These are phyloP conservation scores for Picochlorum sp. DNA, from an alignment of 139 green algal genomes.

Conservation along the genomic window DNA sequence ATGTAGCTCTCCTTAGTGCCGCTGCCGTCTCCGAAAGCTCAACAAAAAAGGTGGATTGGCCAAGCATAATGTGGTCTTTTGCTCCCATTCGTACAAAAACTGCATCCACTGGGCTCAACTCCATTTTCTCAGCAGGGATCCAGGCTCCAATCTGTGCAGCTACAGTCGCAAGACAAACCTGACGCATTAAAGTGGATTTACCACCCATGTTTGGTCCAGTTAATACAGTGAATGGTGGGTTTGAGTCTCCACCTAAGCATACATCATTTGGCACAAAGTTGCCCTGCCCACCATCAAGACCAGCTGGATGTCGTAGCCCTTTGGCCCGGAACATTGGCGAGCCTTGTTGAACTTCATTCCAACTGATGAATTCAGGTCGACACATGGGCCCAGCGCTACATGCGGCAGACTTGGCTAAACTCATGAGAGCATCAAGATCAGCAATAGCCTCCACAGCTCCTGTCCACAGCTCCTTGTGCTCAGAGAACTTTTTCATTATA, in stretches of 20 bases:
- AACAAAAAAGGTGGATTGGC: slow-evolving; percentile 93
- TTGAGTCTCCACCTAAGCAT: slow-evolving; percentile 43
- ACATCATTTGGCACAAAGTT: slow-evolving; percentile 95
- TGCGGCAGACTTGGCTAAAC: slow-evolving; percentile 50
- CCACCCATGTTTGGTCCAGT: slow-evolving; percentile 97
- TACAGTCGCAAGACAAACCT: slow-evolving; percentile 79
- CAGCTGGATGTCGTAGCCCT: slow-evolving; percentile 63
- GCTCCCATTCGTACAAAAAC: slow-evolving; percentile 95
- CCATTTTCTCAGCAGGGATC: slow-evolving; percentile 71
- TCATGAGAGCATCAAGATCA: slow-evolving; percentile 83
- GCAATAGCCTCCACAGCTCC: slow-evolving; percentile 55
- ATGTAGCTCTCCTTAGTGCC: slow-evolving; percentile 55
- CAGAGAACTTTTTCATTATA: slow-evolving; percentile 51
- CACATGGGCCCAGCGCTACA: slow-evolving; percentile 37
- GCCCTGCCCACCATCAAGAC: slow-evolving; percentile 36
- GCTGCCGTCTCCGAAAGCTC: slow-evolving; percentile 88
- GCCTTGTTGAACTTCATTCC: background rate
- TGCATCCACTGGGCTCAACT: slow-evolving; percentile 69
- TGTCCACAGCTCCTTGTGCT: slow-evolving; percentile 43
- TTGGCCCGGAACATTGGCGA: slow-evolving; percentile 38
- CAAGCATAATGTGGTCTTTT: slow-evolving; percentile 80
- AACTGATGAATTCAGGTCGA: slow-evolving; percentile 38
- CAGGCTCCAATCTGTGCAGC: slow-evolving; percentile 80
- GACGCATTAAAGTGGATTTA: slow-evolving; percentile 89
- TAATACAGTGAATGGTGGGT: slow-evolving; percentile 56